Base-by-base conservation (phyloP, 1,284 basidiomycete species). In the Xerocomus nothofagi region DNA sequence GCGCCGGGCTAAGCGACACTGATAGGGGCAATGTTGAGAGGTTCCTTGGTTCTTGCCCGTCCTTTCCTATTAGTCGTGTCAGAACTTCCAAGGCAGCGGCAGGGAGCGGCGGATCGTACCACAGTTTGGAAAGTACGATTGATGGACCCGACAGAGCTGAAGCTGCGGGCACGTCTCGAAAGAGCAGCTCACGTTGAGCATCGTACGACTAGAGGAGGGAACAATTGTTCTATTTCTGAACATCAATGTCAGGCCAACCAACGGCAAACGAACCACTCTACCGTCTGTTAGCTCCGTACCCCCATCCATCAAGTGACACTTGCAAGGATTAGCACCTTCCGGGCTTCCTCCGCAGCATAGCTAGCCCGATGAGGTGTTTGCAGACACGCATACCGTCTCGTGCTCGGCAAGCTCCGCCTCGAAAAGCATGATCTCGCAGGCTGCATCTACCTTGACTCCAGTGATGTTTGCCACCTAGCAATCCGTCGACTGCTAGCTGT, bases 371-470 rank as follows among this genome's bases (percentile, higher is more conserved):
- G 21, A 1, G n/a, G 27, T 39, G 2, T 50, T 14, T 17, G 4
- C 23, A 10, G 57, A 47, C 11, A 43, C 1, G 2, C 17, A 21
- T 18, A 30, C 20, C 34, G 24, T 29, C 51, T 50, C 56, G 39
- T 55, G 17, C n/a, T 24, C 18, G 18, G 33, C 10, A 20, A 55
- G 43, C n/a, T 60, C 50, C 8, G 38, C 20, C 31, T n/a, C 26
- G 47, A n/a, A 56, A 38, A 2, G 24, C 20, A n/a, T n/a, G 5
- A 62, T 51, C 49, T 49, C 58, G 17, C 41, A 47, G 0, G 51
- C 21, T 4, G 40, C 4, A 5, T 62, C 57, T 11, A 51, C 57
- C 39, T 42, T 57, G 49, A 62, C 37, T 3, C 21, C 39, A 1
- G 44, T 47, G 6, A 57, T 30, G 21, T 48, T 51, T 23, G 51